Evolutionary conservation across 2,329 filamentous ascomycete species (phyloP).

Genomic region (Orbilia quercus): DNA sequence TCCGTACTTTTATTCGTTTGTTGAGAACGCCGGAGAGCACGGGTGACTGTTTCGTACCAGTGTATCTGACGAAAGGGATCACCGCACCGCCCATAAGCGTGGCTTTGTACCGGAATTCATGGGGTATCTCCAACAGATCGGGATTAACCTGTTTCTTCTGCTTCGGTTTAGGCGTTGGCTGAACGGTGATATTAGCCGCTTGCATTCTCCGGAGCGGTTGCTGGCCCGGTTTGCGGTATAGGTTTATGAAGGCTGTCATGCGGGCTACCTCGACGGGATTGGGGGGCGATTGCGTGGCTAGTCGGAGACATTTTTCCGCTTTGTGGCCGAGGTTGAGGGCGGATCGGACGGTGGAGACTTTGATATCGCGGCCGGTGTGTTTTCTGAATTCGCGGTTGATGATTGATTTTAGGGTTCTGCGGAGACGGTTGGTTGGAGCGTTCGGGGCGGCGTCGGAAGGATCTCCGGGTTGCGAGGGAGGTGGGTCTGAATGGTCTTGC

Average conservation of each 20-base stretch:
- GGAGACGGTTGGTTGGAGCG: slow-evolving; percentile 19
- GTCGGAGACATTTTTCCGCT: slow-evolving; percentile 36
- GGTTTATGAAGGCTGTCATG: slow-evolving; percentile 31
- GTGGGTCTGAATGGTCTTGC: too few relatives aligned
- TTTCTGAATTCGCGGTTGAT: slow-evolving; percentile 50
- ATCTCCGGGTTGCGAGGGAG: too few relatives aligned
- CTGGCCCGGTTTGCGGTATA: slow-evolving; percentile 10
- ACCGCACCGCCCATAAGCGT: slow-evolving; percentile 28
- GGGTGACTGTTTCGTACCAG: slow-evolving; percentile 20
- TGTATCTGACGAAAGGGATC: slow-evolving; percentile 43
- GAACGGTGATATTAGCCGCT: slow-evolving; percentile 37
- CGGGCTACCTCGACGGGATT: slow-evolving; percentile 32
- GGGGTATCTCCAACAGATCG: slow-evolving; percentile 10
- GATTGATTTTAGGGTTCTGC: slow-evolving; percentile 33
- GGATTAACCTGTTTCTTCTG: slow-evolving; percentile 12
- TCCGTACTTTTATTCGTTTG: slow-evolving; percentile 13
- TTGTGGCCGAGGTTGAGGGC: slow-evolving; percentile 27
- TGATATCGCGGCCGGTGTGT: slow-evolving; percentile 11
- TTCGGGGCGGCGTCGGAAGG: too few relatives aligned
- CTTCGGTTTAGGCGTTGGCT: slow-evolving; percentile 33
- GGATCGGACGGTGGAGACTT: slow-evolving; percentile 13
- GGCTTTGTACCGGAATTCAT: slow-evolving; percentile 29
- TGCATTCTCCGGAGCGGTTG: slow-evolving; percentile 31
- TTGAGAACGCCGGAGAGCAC: slow-evolving; percentile 15
- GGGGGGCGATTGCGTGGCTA: slow-evolving; percentile 19